Base-by-base conservation (phyloP, 352 stramenopile genomes). In the Phytophthora pluvialis region DNA sequence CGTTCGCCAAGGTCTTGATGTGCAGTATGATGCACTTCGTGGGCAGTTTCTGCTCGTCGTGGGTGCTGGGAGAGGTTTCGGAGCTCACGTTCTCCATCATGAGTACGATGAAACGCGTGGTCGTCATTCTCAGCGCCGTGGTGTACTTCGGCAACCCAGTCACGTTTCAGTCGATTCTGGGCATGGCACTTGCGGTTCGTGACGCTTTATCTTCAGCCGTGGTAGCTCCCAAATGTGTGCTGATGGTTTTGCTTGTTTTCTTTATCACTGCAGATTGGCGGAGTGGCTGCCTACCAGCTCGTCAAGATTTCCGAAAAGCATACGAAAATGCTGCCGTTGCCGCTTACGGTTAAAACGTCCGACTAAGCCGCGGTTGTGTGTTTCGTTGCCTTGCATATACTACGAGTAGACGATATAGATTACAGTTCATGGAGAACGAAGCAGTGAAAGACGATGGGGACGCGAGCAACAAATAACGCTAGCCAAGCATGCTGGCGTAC, bases 71-170 rank as follows among this genome's bases (percentile, higher is more conserved):
- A 50, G 85, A 95, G 59, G 88, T 95, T 38, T 90, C 88, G 15
- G 88, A 95, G 69, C 83, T 95, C 35, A 93, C 88, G 44, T 95
- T 93, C 73, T 95, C 88, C 49, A 95, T 95, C 73, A 95, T 95
- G 88, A 88, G 83, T 63, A 95, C 88, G 21, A 93, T 95, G 86
- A 94, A 94, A 76, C 88, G 88, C 11, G 83, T 94, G 50, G 88
- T 95, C 55, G 88, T 95, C 61, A 93, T 95, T 61, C 67, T 94
- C 31, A 93, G 88, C 52, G 86, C 88, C 2, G 81, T 95, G 15
- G 60, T 93, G 29, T 95, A 94, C 76, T 95, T 95, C 52, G 88
- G 88, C 40, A 95, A 91, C 51, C 71, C 81, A 1, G 83, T 95
- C 31, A 93, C 83, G 0, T 28, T 62, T 29, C 81, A 93, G 54